A percentile compares a stretch with the other conserved stretches of the same genome.
phyloP scores from a whole-genome alignment of 148 eudicot genomes.

The Limonium bicolor region DNA sequence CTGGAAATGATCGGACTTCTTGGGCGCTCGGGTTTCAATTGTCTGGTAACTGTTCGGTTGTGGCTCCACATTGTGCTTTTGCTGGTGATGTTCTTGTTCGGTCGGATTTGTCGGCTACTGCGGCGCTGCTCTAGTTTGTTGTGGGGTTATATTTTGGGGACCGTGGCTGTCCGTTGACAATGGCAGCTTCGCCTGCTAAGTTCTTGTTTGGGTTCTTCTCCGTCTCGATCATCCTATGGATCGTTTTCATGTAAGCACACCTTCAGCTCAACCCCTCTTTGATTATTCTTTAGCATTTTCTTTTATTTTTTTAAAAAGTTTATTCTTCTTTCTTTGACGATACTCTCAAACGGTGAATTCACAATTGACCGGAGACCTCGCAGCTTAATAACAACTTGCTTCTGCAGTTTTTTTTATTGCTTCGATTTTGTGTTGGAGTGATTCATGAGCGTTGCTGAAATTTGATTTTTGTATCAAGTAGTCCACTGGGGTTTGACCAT shows the following conservation, averaged over 20 bases:
- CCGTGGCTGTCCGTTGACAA: slow-evolving; percentile 8
- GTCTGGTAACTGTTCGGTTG: neutral
- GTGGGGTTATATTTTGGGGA: neutral
- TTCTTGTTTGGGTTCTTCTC: slow-evolving; percentile 56
- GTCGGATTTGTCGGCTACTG: too few species aligned
- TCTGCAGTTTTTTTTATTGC: neutral
- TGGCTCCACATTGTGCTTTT: neutral
- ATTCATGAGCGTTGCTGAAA: too few species aligned
- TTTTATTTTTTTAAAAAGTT: neutral
- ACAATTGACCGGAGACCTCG: neutral
- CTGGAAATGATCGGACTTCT: slow-evolving; percentile 2
- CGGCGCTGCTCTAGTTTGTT: too few species aligned
- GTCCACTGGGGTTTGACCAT: neutral
- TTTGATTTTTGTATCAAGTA: neutral
- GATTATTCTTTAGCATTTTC: neutral
- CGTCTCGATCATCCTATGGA: slow-evolving; percentile 55
- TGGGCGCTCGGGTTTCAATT: neutral
- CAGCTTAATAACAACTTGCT: neutral
- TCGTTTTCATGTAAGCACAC: slow-evolving; percentile 50
- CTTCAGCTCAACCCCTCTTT: neutral
- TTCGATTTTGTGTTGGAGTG: neutral
- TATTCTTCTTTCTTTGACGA: neutral
- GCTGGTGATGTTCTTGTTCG: neutral
- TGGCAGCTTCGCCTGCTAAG: slow-evolving; percentile 61
- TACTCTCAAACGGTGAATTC: neutral